Conservation (phyloP, 768 basidiomycete genomes). For the Leccinum boreale region DNA sequence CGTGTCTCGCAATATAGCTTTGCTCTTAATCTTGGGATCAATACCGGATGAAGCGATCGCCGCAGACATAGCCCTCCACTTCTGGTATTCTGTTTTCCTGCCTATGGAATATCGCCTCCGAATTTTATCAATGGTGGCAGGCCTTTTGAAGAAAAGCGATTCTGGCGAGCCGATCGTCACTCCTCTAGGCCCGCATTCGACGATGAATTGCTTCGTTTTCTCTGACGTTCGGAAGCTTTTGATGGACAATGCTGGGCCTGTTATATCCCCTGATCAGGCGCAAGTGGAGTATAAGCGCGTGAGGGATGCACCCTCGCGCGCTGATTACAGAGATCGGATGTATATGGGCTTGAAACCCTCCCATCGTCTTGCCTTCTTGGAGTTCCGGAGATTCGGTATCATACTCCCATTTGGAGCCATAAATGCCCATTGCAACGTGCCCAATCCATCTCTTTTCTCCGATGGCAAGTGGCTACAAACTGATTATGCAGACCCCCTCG, state of each 20-base stretch:
- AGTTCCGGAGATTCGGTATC: conserved; percentile 40
- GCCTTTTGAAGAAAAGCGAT: conserved; percentile 10
- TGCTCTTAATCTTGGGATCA: conserved; percentile 41
- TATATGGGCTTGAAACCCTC: conserved; percentile 39
- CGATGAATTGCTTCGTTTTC: conserved; percentile 13
- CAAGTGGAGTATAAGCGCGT: conserved; percentile 33
- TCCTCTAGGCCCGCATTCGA: conserved; percentile 14
- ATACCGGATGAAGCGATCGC: conserved; percentile 31
- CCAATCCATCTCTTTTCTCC: conserved; percentile 47
- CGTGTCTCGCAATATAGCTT: conserved; percentile 39
- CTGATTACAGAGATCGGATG: conserved; percentile 42
- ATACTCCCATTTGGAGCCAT: conserved; percentile 48
- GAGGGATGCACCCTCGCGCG: conserved; percentile 34
- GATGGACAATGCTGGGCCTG: conserved; percentile 11
- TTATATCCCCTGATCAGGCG: conserved; percentile 20
- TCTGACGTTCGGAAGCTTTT: conserved; percentile 8
- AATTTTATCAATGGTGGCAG: conserved; percentile 18
- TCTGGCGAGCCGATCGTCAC: conserved; percentile 2
- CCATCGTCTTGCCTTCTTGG: conserved; percentile 42
- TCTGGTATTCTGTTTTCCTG: conserved; percentile 46
- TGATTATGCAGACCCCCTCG: conserved; percentile 43
- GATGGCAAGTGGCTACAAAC: conserved; percentile 43
- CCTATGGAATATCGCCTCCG: conserved; percentile 32
- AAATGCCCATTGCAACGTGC: conserved; percentile 37
- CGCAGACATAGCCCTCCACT: conserved; percentile 45